phyloP scores from a whole-genome alignment of 148 eudicot genomes.

The Suaeda aralocaspica region DNA sequence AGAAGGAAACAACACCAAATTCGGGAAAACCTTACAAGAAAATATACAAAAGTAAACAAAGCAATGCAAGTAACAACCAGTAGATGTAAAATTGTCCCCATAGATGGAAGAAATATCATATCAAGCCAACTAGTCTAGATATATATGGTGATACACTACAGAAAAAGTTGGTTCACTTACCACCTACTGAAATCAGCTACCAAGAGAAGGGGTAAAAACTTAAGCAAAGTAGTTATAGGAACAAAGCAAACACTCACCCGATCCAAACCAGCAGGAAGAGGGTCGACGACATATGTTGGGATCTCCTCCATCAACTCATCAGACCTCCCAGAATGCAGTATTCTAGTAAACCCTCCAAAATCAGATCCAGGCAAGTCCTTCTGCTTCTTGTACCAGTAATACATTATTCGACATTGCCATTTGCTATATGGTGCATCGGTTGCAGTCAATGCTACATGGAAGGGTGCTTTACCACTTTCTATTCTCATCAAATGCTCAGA shows the following conservation, averaged over 20 bases:
- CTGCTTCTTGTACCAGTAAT: slow-evolving; percentile 91
- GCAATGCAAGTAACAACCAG: no score
- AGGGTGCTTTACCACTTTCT: slow-evolving; percentile 37
- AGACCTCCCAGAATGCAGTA: slow-evolving; percentile 81
- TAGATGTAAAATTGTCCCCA: not conserved
- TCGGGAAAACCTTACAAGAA: no score
- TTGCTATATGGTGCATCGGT: slow-evolving; percentile 94
- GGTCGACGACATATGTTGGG: slow-evolving; percentile 85
- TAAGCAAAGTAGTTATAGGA: not conserved
- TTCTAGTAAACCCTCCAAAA: slow-evolving; percentile 89
- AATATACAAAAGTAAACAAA: no score
- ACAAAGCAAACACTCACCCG: slow-evolving; percentile 51
- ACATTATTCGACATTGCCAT: slow-evolving; percentile 99
- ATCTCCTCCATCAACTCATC: slow-evolving; percentile 92
- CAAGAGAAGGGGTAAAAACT: not conserved
- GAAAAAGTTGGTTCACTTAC: not conserved
- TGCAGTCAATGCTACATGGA: slow-evolving; percentile 88
- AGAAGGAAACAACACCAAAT: no score
- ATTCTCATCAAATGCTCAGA: slow-evolving; percentile 36
- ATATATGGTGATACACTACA: not conserved
- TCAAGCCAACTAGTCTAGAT: not conserved
- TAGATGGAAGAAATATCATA: not conserved
- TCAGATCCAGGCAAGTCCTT: slow-evolving; percentile 77
- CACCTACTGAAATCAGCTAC: not conserved
- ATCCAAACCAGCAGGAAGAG: slow-evolving; percentile 87